phyloP scores from a whole-genome alignment of 2,329 filamentous ascomycete genomes.

The Colletotrichum paranaense region DNA sequence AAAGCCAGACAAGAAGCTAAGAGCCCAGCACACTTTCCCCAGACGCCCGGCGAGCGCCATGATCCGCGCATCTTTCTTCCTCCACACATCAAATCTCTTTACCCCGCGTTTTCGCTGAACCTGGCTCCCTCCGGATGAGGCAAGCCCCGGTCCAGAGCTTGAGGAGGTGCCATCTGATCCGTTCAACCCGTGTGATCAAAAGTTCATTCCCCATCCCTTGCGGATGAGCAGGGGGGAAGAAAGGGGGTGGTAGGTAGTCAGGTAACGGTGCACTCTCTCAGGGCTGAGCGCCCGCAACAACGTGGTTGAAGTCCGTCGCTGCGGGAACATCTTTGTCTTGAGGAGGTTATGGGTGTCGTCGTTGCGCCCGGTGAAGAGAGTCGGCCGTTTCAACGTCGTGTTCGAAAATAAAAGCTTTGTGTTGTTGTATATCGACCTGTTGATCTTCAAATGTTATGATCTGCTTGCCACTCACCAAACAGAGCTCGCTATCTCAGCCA shows the following conservation, averaged over 20 bases:
- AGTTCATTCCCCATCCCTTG: not conserved
- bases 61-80: not conserved
- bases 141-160: constrained; percentile 5
- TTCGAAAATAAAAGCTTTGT: not conserved
- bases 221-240: not conserved
- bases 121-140: constrained; percentile 5
- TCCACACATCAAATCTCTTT: not conserved
- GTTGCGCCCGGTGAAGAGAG: not conserved
- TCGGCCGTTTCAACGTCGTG: not conserved
- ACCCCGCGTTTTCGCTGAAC: constrained; percentile 5
- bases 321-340: constrained; percentile 2
- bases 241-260: constrained; percentile 11
- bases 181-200: constrained; percentile 11
- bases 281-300: constrained; percentile 35
- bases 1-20: not conserved
- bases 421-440: not conserved
- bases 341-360: not conserved
- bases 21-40: not conserved
- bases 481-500: not conserved
- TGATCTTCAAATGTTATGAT: not conserved
- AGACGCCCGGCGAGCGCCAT: not conserved
- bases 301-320: constrained; percentile 15
- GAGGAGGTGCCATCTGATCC: constrained; percentile 21
- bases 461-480: not conserved
- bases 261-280: constrained; percentile 22